Percentiles rank a stretch among this genome's conserved stretches.
These are phyloP conservation scores for Colletotrichum tropicale DNA, from an alignment of 2,329 filamentous ascomycete genomes.

Conservation along the genomic window DNA sequence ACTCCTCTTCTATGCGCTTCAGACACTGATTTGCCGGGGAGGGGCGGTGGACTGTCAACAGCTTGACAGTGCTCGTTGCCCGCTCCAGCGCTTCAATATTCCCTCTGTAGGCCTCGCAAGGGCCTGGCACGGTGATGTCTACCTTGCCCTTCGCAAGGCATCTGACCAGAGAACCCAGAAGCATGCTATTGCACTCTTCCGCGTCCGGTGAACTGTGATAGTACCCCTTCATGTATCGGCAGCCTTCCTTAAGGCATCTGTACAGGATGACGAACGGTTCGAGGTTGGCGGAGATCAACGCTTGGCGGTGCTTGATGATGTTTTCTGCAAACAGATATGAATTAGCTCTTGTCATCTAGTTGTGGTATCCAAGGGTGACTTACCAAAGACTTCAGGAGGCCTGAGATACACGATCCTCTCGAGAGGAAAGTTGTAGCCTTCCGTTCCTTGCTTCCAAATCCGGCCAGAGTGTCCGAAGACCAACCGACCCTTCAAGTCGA, in stretches of 20 bases:
- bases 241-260: slow-evolving; percentile 16
- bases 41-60: slow-evolving; percentile 10
- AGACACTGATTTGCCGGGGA: slow-evolving; percentile 11
- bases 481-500: slow-evolving; percentile 8
- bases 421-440: slow-evolving; percentile 15
- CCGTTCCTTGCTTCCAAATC: slow-evolving; percentile 6
- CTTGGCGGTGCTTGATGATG: slow-evolving; percentile 9
- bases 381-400: slow-evolving; percentile 7
- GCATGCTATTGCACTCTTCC: slow-evolving; percentile 20
- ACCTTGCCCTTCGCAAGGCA: slow-evolving; percentile 10
- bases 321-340: not conserved
- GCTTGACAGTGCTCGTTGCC: slow-evolving; percentile 8
- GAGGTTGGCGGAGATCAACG: not conserved
- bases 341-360: not conserved
- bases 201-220: slow-evolving; percentile 17
- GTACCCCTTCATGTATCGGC: slow-evolving; percentile 17
- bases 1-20: slow-evolving; percentile 16
- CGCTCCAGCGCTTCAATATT: not conserved
- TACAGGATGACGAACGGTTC: slow-evolving; percentile 11
- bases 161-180: slow-evolving; percentile 6
- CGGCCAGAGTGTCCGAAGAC: slow-evolving; percentile 3
- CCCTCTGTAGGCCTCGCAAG: slow-evolving; percentile 8
- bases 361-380: not conserved
- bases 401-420: slow-evolving; percentile 6
- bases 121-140: slow-evolving; percentile 4